Percentiles rank a stretch among this genome's conserved stretches.
phyloP scores from a whole-genome alignment of 495 filamentous ascomycete genomes.

The Lophiostoma macrostomum region DNA sequence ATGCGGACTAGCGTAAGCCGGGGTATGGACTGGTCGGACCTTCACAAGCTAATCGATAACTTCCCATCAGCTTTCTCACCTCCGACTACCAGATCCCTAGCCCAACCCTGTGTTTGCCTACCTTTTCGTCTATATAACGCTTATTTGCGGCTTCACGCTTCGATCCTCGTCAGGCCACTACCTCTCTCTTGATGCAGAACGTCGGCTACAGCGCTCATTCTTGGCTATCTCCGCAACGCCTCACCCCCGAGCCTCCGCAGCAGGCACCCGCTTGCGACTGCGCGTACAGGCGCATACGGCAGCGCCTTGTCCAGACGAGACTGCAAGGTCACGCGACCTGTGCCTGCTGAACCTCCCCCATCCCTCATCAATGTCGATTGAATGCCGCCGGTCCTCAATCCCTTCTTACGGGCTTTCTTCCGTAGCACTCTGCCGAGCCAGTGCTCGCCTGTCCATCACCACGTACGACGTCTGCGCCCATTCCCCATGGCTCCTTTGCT shows the following conservation, averaged over 20 bases:
- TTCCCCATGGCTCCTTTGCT: not conserved
- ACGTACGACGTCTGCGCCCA: constrained; percentile 52
- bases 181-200: constrained; percentile 7
- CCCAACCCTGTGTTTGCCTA: too few relatives aligned
- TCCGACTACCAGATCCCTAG: not conserved
- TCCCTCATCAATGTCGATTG: constrained; percentile 52
- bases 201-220: not conserved
- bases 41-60: constrained; percentile 13
- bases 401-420: constrained; percentile 97
- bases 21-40: not conserved
- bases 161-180: too few relatives aligned
- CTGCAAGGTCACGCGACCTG: constrained; percentile 25
- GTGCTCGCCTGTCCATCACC: constrained; percentile 87
- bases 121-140: too few relatives aligned
- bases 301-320: constrained; percentile 16
- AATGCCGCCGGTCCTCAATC: constrained; percentile 97
- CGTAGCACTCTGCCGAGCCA: constrained; percentile 88
- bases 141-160: too few relatives aligned
- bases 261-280: constrained; percentile 20
- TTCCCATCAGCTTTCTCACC: not conserved
- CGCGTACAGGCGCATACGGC: not conserved
- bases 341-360: constrained; percentile 3
- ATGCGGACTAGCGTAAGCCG: not conserved
- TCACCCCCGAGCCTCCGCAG: constrained; percentile 4
- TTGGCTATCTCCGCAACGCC: constrained; percentile 12